Percentiles rank a stretch among this genome's conserved stretches.
Conservation (phyloP, 352 stramenopile genomes). For the Phytophthora sp. region DNA sequence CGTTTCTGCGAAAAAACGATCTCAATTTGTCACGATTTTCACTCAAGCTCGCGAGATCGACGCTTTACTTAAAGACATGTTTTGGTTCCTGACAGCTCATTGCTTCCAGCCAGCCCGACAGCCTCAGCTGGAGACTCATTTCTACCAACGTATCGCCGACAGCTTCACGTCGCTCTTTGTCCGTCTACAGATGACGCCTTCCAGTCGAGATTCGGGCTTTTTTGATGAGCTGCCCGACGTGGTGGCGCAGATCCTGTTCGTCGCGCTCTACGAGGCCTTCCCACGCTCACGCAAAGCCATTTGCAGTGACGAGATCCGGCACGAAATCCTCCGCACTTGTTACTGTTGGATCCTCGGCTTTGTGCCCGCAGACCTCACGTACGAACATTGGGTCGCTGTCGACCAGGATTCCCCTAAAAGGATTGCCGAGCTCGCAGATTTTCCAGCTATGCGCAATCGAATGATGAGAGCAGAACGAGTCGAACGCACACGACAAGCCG, state of each 20-base stretch:
- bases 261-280: conserved; percentile 74
- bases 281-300: conserved; percentile 65
- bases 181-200: conserved; percentile 57
- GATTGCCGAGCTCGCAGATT: conserved; percentile 62
- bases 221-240: conserved; percentile 65
- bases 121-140: conserved; percentile 41
- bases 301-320: conserved; percentile 36
- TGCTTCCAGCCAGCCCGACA: conserved; percentile 64
- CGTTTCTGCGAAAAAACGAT: conserved; percentile 34
- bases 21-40: conserved; percentile 58
- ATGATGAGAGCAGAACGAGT: conserved; percentile 68
- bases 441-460: conserved; percentile 73
- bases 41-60: conserved; percentile 49
- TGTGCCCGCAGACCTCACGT: conserved; percentile 53
- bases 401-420: conserved; percentile 64
- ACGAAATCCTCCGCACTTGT: conserved; percentile 55
- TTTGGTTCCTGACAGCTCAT: conserved; percentile 71
- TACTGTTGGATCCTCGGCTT: conserved; percentile 74
- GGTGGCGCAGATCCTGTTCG: conserved; percentile 67
- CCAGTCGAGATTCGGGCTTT: conserved; percentile 56
- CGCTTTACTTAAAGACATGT: conserved; percentile 72
- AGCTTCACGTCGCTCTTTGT: conserved; percentile 74
- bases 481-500: conserved; percentile 62
- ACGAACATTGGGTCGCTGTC: conserved; percentile 60
- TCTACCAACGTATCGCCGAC: conserved; percentile 72